A percentile compares a stretch with the other conserved stretches of the same genome.
Evolutionary conservation across 2,329 filamentous ascomycete genomes (phyloP).

Genomic region (Chaetomium sp.): DNA sequence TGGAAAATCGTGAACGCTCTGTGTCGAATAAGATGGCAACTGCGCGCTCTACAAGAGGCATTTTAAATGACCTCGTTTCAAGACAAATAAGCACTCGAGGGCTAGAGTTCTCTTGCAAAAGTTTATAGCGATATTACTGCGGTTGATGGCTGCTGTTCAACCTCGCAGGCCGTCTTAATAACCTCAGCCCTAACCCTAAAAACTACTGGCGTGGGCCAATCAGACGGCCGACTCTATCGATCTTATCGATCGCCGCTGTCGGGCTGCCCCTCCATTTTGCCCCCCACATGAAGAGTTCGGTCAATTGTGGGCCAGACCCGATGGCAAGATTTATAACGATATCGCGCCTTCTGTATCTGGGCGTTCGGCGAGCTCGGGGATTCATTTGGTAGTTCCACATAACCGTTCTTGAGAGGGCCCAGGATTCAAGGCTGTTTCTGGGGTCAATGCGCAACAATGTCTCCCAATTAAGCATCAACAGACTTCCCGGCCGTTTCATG

Average conservation of each 20-base stretch:
- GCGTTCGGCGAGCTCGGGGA: neutral
- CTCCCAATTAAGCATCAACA: neutral
- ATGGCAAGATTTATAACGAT: conserved; percentile 22
- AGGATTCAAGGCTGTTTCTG: neutral
- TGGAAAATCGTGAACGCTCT: no score
- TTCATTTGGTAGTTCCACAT: neutral
- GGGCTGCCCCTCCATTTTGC: neutral
- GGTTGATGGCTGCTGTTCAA: no score
- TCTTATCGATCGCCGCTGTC: conserved; percentile 15
- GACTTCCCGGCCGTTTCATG: neutral
- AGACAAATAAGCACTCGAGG: neutral
- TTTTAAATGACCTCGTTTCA: neutral
- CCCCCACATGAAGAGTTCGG: neutral
- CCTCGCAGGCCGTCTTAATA: no score
- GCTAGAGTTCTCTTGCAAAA: no score
- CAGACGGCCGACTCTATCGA: neutral
- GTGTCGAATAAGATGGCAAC: neutral
- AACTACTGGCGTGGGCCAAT: no score
- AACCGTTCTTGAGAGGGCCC: neutral
- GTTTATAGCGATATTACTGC: no score
- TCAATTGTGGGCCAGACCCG: neutral
- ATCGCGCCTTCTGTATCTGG: conserved; percentile 17
- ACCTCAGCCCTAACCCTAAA: no score
- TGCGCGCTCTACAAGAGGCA: neutral
- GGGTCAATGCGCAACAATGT: neutral